Base-by-base conservation (phyloP, 2,329 filamentous ascomycete species). In the Fusarium heterosporum region DNA sequence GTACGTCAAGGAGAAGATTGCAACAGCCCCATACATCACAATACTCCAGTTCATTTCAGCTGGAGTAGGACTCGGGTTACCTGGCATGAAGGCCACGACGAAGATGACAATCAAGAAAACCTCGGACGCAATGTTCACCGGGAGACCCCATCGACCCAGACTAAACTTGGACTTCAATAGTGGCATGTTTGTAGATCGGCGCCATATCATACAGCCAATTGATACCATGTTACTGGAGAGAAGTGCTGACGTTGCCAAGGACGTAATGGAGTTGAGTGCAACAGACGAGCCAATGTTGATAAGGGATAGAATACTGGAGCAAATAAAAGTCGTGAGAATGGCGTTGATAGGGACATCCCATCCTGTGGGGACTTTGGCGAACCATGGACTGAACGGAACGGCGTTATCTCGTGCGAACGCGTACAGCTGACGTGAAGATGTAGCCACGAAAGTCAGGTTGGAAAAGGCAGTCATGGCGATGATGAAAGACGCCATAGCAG, bases 281-380 rank as follows among this genome's bases (percentile, higher is more conserved):
- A 71, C 69, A 2, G 69, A 51, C 3, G 69, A 71, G 9, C 69
- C 69, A 5, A 71, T 70, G 42, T 71, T 71, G 48, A 71, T 66
- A 1, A 71, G 66, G 2, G 69, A 56, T 2, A 71, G 17, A 4
- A 72, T 25, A 17, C 69, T 60, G 0, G 69, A 68, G 22, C 70
- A 49, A 1, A 71, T 16, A 13, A 72, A 72, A 0, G 69, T 71
- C 0, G 64, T 70, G 0, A 72, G 4, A 6, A 71, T 71, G 4
- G 69, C 66, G 9, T 69, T 72, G 11, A 72, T 39, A 0, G 69
- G 69, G 0, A 71, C 69, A 19, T 70, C 69, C 50, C 64, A 70
- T 39, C 64, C 69, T 1, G 34, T 25, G 0, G 55, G 52, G 2
- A 71, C 69, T 1, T 48, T 55, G 1, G 69, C 70, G 22, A 71